Evolutionary conservation across 2,329 filamentous ascomycete genomes (phyloP), one percentile per base, ranked within the genome.

Genomic region (Lomentospora prolificans): DNA sequence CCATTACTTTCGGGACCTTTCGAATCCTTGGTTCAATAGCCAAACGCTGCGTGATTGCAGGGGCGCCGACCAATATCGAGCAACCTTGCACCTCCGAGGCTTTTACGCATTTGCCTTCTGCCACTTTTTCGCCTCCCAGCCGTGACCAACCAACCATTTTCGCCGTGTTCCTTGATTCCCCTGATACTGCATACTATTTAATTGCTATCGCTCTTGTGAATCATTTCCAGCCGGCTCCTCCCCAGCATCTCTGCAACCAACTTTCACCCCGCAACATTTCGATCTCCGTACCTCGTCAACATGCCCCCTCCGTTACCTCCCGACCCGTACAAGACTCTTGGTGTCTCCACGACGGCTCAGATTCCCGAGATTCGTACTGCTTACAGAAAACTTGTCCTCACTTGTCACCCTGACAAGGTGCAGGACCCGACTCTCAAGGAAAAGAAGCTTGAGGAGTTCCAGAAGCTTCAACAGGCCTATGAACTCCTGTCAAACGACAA

Each of bases 331-430:
- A 81, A 77, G 65, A 77, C 81, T 55, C 78, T 96, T 52, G 88
- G 88, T 55, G 80, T 96, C 57, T 67, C 84, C 59, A 86, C 82
- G 66, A 81, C 86, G 69, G 88, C 89, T 51, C 81, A 87, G 58
- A 67, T 84, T 44, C 63, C 82, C 51, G 81, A 86, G 62, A 92
- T 96, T 68, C 86, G 89, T 65, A 79, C 82, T 53, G 86, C 89
- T 14, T 85, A 96, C 72, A 84, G 88, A 63, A 95, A 95, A 69
- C 83, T 95, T 41, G 89, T 89, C 33, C 80, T 96, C 62, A 90
- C 88, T 69, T 91, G 87, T 66, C 91, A 96, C 63, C 91, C 91
- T 31, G 91, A 96, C 76, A 95, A 96, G 73, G 82, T 95, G 60
- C 85, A 90, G 61, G 82, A 95, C 64, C 83, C 86, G 55, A 75